Base-by-base conservation (phyloP, 1,284 basidiomycete species). In the Sporisorium iseilematis-ciliati region DNA sequence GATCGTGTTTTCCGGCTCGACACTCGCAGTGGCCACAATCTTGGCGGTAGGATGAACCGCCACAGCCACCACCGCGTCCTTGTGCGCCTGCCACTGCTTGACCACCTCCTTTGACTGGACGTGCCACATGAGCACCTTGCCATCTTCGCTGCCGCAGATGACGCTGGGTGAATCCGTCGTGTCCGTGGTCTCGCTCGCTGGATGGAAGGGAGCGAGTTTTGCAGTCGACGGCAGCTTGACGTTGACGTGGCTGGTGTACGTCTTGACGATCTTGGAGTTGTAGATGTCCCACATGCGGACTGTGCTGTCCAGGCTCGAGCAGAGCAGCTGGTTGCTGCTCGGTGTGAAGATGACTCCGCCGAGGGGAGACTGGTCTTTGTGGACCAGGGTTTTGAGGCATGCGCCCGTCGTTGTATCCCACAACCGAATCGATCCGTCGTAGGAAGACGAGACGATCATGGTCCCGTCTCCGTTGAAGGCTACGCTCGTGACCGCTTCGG, bases 371-470 rank as follows among this genome's bases (percentile, higher is more conserved):
- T 96, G 96, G 73, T 95, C 93, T 80, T 95, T 94, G 79, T 98
- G 95, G 12, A 95, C 94, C 26, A 99, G 86, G 4, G 97, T 99
- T 85, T 96, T 98, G 45, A 99, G 88, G 86, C 97, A 99, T 85
- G 98, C 95, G 1, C 95, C 97, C 0, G 94, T 95, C 59, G 94
- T 91, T 0, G 93, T 91, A 82, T 98, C 95, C 97, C 97, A 99
- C 1, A 84, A 52, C 0, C 83, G 74, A 11, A 99, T 95, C 52
- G 97, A 87, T 2, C 95, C 96, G 86, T 99, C 97, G 90, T 96
- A 97, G 21, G 93, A 92, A 74, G 92, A 93, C 7, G 93, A 95
- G 2, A 94, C 92, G 42, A 99, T 92, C 75, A 98, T 90, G 3
- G 93, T 94, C 2, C 97, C 97, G 79, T 99, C 96, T 57, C 92